Evolutionary conservation across 1,284 basidiomycete species (phyloP), one percentile per base, ranked within the genome.

Genomic region (Sphaerobolus stellatus): DNA sequence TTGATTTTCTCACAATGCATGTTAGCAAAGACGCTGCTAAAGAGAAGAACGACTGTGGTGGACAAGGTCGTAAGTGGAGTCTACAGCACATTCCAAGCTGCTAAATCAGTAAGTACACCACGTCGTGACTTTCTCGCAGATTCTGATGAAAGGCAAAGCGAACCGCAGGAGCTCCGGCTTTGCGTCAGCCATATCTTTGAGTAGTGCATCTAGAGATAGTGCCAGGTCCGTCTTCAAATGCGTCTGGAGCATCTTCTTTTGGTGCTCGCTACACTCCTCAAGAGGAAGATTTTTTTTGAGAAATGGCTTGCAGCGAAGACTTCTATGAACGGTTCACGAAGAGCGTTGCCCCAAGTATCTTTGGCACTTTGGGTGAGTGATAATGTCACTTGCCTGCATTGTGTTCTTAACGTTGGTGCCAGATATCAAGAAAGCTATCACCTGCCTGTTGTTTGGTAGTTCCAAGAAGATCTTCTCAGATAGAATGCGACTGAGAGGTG

Each of bases 401-500:
- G 28, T 36, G 29, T 20, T 25, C 29, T 11, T 44, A 18, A 16
- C 27, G 18, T 18, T 30, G 22, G 29, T 33, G 20, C n/a, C 27
- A 91, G 97, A 99, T 69, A 99, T 99, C 67, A 99, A 99, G 73
- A 99, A 98, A 65, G 91, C 97, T 1, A 93, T 99, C 46, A 86
- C 92, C 0, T 98, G 95, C 70, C 76, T 99, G 13, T 76, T 99
- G 8, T 94, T 99, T 65, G 97, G 97, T 25, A 97, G 97, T 13
- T 96, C 94, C n/a, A 98, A 96, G 74, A 99, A 99, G 74, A 81
- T 98, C 46, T 75, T 99, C 11, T 97, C 97, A 0, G 97, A 99
- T 68, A 95, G 97, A 13, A 97, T 98, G 94, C 82, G 97, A 30
- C 74, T 99, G 45, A 82, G 97, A 70, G 97, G 97, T 9, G 97